phyloP scores from a whole-genome alignment of 805 yeast species.

The Kodamaea laetipori region DNA sequence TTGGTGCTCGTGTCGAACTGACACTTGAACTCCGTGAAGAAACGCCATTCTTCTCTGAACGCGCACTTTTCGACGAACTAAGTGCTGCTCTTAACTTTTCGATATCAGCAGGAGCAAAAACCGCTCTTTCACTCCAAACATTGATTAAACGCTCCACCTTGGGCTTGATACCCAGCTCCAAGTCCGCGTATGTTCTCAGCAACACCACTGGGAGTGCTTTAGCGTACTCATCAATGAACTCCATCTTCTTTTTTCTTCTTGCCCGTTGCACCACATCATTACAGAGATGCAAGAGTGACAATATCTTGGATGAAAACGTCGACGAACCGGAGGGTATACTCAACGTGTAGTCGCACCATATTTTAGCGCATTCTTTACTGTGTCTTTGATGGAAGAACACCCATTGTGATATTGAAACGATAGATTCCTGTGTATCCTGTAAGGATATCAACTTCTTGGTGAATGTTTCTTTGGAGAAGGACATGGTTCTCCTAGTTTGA shows the following conservation, averaged over 20 bases:
- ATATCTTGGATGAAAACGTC: slow-evolving; percentile 36
- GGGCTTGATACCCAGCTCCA: slow-evolving; percentile 42
- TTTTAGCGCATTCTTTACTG: slow-evolving; percentile 51
- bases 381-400: slow-evolving; percentile 65
- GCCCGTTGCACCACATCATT: slow-evolving; percentile 85
- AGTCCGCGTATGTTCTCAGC: slow-evolving; percentile 27
- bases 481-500: slow-evolving; percentile 36
- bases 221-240: slow-evolving; percentile 60
- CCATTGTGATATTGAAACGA: slow-evolving; percentile 76
- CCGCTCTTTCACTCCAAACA: slow-evolving; percentile 59
- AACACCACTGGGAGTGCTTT: slow-evolving; percentile 48
- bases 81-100: slow-evolving; percentile 29
- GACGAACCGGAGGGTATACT: slow-evolving; percentile 14
- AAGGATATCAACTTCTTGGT: slow-evolving; percentile 47
- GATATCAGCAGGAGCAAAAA: slow-evolving; percentile 40
- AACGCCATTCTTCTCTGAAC: not conserved
- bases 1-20: not conserved
- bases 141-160: slow-evolving; percentile 53
- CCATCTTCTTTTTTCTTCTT: slow-evolving; percentile 58
- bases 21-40: slow-evolving; percentile 18
- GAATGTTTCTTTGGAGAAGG: slow-evolving; percentile 54
- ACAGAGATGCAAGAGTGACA: slow-evolving; percentile 67
- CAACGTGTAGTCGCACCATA: slow-evolving; percentile 50
- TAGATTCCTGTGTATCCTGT: slow-evolving; percentile 69
- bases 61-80: slow-evolving; percentile 10